Base-by-base conservation (phyloP, 306 rosid genomes). In the Cucurbita moschata region DNA sequence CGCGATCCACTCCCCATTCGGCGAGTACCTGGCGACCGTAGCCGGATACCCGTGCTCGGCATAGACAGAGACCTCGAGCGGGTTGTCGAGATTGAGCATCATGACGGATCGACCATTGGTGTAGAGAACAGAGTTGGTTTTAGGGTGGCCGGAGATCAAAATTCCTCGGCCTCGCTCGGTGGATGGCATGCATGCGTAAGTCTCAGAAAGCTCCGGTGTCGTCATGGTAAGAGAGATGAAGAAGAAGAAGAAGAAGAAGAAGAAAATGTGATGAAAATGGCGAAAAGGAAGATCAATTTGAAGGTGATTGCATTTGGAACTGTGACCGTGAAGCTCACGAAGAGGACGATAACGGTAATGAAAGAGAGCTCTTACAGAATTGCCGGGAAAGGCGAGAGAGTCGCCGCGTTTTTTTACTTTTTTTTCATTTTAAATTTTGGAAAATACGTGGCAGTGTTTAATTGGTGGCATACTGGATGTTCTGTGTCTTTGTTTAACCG, bases 141-240 rank as follows among this genome's bases (percentile, higher is more conserved):
- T 89, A 14, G 92, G 72, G 67, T 89, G 88, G 75, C 95, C 96
- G 76, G 99, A 87, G 81, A 94, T 94, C 13, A 94, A 81, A 73
- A 94, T 94, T 40, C 99, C 99, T 1, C 96, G 87, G 75, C 99
- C 99, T 9, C 99, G 92, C 87, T 94, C 96, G 7, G 92, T 84
- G 6, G 92, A 79, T 0, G 97, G 92, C 58, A 84, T 85, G 83
- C 95, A 87, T 10, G 97, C 87, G 74, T 89, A 94, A 11, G 99
- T 86, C 83, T 89, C 99, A 6, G 80, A 74, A 40, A 91, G 86
- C 77, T 85, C 76, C 14, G 89, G 49, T 93, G 89, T 86, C 40
- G 73, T 76, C 65, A 7, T 13, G 75, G 16, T n/a, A 19, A 35
- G 58, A 26, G 3, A 35, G 12, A 44, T 0, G 21, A 69, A 69